Evolutionary conservation across 768 basidiomycete genomes (phyloP), one percentile per base, ranked within the genome.

Genomic region (Trametes punicea): DNA sequence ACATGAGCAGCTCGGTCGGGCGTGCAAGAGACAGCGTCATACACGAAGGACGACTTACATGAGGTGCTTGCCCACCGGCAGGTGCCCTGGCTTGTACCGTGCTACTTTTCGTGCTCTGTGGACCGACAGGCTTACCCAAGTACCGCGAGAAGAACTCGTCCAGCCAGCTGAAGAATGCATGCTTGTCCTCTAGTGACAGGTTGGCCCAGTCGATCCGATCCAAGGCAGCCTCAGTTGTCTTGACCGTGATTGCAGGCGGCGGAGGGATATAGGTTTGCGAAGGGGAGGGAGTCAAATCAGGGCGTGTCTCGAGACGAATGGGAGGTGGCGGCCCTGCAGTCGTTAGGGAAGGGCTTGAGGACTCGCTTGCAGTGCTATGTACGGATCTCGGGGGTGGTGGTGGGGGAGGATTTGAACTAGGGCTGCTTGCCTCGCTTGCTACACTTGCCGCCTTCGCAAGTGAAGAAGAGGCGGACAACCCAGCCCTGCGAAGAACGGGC

Each of bases 111-210:
- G 58, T 23, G 8, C 41, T 51, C 25, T 56, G 55, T 15, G 54
- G 38, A 0, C 56, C 55, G 2, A 56, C 48, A 5, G 56, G 46
- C 6, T 70, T 67, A 21, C 68, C 62, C 20, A 76, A 67, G 46
- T 72, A 73, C 30, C 76, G 75, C 15, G 80, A 77, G 64, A 92
- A 92, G 71, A 85, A 91, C 64, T 90, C 89, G 66, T 92, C 89
- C 20, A 92, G 74, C 88, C 89, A 91, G 56, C 71, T 70, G 69
- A 91, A 92, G 65, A 92, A 87, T 23, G 74, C 80, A 27, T 81
- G 72, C 65, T 89, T 91, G 64, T 92, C 88, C 65, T 84, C 77
- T 20, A 67, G 64, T 2, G 82, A 80, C 44, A 92, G 74, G 67
- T 87, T 83, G 5, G 76, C 68, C 89, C 89, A 92, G 65, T 89